Evolutionary conservation across 164 flowering plant genomes (phyloP), one percentile per base, ranked within the genome.

Genomic region (Magnolia officinalis): DNA sequence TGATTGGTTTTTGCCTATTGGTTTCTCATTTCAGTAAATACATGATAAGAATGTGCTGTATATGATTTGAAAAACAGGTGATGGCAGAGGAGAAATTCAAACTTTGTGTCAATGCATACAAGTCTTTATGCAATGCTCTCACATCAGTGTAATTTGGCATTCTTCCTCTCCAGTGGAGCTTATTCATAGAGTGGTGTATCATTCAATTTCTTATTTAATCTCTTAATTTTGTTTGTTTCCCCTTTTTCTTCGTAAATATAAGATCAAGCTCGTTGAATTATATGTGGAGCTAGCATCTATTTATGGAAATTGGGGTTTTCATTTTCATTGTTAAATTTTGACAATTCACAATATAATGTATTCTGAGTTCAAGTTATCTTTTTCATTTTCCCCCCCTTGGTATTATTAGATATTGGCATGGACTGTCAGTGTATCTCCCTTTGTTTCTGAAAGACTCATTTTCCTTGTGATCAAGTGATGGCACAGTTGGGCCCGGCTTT

Each of bases 61-160:
- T 67, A 18, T 74, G 49, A 59, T 65, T 26, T 70, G 59, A 50
- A 20, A 31, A 74, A 81, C 95, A 91, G 95, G 90, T 82, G 58
- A 69, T 50, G 49, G 98, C 96, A 6, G 94, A 83, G 82, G 96
- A 93, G 84, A 91, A 85, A 73, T 93, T 93, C 84, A 93, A 90
- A 80, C 80, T 76, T 0, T 91, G 98, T 76, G 86, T 84, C 18
- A 70, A 80, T 73, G 95, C 98, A 45, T 93, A 91, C 87, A 86
- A 88, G 70, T 86, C 96, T 20, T 65, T 91, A 20, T 90, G 98
- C 81, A 81, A 50, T 72, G 89, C 90, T 24, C 83, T 93, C 66
- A 76, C 91, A 23, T 37, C 88, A 71, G 81, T 69, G 20, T 83
- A 76, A 73, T 31, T 65, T 23, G 23, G 10, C 14, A 11, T 29